Evolutionary conservation across 2,329 filamentous ascomycete genomes (phyloP).

Genomic region (Diplocarpon rosae): DNA sequence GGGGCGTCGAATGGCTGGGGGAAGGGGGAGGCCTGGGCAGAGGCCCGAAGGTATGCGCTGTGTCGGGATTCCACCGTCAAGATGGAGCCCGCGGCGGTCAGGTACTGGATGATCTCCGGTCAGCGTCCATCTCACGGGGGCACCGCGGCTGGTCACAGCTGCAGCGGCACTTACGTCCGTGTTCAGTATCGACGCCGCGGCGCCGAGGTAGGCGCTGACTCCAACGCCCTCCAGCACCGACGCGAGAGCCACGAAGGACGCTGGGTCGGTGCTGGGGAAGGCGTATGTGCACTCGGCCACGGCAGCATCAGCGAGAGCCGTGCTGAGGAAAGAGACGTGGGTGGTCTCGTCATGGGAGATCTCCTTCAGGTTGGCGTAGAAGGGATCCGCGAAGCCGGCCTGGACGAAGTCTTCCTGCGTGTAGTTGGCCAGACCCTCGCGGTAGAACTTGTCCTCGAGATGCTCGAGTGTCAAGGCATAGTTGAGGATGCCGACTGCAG

Average conservation of each 20-base stretch:
- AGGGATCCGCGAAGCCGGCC: conserved; percentile 38
- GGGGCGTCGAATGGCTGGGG: conserved; percentile 50
- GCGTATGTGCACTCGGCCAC: conserved; percentile 43
- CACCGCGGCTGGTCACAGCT: no score
- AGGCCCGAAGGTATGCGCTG: conserved; percentile 46
- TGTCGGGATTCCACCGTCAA: conserved; percentile 55
- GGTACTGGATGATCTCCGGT: conserved; percentile 29
- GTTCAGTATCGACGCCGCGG: conserved; percentile 46
- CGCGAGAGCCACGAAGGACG: conserved; percentile 40
- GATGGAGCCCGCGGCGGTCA: conserved; percentile 50
- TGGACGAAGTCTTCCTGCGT: conserved; percentile 38
- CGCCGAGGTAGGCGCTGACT: conserved; percentile 47
- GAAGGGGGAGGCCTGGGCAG: conserved; percentile 39
- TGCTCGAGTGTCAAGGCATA: conserved; percentile 42
- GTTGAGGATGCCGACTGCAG: conserved; percentile 30
- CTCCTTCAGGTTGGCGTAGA: conserved; percentile 45
- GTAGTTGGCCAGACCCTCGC: conserved; percentile 46
- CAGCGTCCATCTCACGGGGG: no score
- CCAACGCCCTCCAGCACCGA: conserved; percentile 46
- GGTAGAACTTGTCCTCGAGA: conserved; percentile 53
- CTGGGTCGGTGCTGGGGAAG: conserved; percentile 38
- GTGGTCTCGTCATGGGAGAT: conserved; percentile 33
- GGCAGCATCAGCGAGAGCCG: conserved; percentile 38
- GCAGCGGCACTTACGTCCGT: conserved; percentile 28
- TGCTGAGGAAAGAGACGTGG: conserved; percentile 46